Percentiles rank a stretch among this genome's conserved stretches.
These are phyloP conservation scores for Limnanthes douglasii DNA, from an alignment of 345 rosid genomes.

Conservation along the genomic window DNA sequence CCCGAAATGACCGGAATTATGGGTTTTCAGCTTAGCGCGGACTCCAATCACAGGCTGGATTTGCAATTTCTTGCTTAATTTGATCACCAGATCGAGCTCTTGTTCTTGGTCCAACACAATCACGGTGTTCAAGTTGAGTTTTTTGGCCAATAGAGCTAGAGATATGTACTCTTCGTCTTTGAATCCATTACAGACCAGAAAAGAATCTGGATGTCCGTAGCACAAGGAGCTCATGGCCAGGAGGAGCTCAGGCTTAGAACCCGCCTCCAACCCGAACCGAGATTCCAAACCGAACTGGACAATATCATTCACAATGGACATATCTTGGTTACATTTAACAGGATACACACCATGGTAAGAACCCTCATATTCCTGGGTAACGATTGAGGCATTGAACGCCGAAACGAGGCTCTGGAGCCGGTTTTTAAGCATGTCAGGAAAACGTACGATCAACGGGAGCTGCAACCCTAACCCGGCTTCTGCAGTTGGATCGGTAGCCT, in stretches of 20 bases:
- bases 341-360: constrained; percentile 91
- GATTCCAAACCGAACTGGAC: constrained; percentile 56
- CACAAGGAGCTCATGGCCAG: constrained; percentile 83
- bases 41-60: constrained; percentile 62
- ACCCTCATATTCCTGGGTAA: constrained; percentile 34
- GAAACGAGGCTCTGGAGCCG: constrained; percentile 68
- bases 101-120: constrained; percentile 91
- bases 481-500: constrained; percentile 61
- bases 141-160: constrained; percentile 56
- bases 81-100: constrained; percentile 68
- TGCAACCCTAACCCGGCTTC: constrained; percentile 69
- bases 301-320: constrained; percentile 73
- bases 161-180: constrained; percentile 75
- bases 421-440: constrained; percentile 80
- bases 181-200: constrained; percentile 78
- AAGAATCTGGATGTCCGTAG: constrained; percentile 50
- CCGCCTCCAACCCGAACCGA: constrained; percentile 88
- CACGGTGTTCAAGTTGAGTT: constrained; percentile 54
- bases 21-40: constrained; percentile 80
- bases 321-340: constrained; percentile 92
- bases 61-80: constrained; percentile 39
- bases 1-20: constrained; percentile 87
- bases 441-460: constrained; percentile 59
- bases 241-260: constrained; percentile 92
- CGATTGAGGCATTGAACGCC: constrained; percentile 56